Evolutionary conservation across 352 stramenopile species (phyloP), one percentile per base, ranked within the genome.

Genomic region (Sclerospora graminicola): DNA sequence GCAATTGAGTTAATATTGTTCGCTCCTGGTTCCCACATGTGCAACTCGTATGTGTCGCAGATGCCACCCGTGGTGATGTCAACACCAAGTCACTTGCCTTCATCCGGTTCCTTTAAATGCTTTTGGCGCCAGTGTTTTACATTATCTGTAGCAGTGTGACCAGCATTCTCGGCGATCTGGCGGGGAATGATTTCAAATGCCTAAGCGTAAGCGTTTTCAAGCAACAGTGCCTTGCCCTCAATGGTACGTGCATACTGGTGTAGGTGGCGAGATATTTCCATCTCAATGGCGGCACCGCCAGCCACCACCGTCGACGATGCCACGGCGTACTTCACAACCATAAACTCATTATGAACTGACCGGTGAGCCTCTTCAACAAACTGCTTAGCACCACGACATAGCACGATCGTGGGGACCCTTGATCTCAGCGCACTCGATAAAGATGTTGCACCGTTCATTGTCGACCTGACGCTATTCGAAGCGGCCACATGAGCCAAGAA

Each of bases 1-100:
- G 84, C 77, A 29, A 99, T 80, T 39, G 90, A 96, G 71, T 99
- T 98, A 51, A 95, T 94, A 61, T 99, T 99, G 80, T 98, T 98
- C 48, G 96, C 84, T 13, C 84, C 90, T 8, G 96, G 96, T 79
- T 99, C 96, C 96, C 96, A 99, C 49, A 99, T 94, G 41, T 96
- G 88, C 19, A 80, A 84, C 52, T 96, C 82, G n/a, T n/a, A n/a
- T n/a, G n/a, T n/a, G n/a, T n/a, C n/a, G n/a, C n/a, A n/a, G n/a
- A n/a, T n/a, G n/a, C 82, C 88, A 46, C 94, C 95, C n/a, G 85
- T 84, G 60, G 96, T 89, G 51, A 99, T 97, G 66, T 99, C 94
- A 19, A 99, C 95, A 45, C 96, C 96, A 54, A 96, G 98, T 96
- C 96, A 99, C 48, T 89, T 95, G 55, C 82, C 88, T 42, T 84